Evolutionary conservation across 108 stramenopile species (phyloP), one percentile per base, ranked within the genome.

Genomic region (Pinguiococcus pyrenoidosus): DNA sequence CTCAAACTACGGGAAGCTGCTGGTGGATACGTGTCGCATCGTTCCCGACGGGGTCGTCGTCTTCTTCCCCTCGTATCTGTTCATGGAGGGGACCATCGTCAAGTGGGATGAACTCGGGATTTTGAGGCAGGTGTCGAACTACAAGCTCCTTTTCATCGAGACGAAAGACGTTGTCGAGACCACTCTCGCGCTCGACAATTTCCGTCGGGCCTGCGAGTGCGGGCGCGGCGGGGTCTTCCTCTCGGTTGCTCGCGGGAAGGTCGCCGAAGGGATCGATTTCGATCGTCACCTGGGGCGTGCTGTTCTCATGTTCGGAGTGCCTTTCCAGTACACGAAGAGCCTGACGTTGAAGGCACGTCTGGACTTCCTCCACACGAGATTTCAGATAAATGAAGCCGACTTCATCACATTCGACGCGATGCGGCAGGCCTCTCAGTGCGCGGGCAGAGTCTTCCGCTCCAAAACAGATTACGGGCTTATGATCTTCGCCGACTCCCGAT

Each of bases 91-190:
- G 18, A 78, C 91, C 40, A 76, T 99, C 9, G 71, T 74, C 13
- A 79, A 85, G 54, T 96, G 93, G 96, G 85, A 93, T 60, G 82
- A 85, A 27, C 16, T 44, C 2, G 88, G 89, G 6, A 79, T 91
- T 24, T 64, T 96, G 38, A 64, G 78, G 43, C 79, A 89, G 51
- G 51, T 96, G 39, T 75, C 84, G 24, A 82, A 89, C 45, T 75
- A 83, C 16, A 99, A 99, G 62, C 69, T 99, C 2, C 75, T 99
- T 23, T 99, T 93, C 49, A 87, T 99, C 35, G 96, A 99, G 70
- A 99, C 96, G 9, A 96, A 96, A 56, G 97, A 99, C 74, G 90
- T 99, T 9, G 89, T 96, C 24, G 97, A 96, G 58, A 99, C 97
- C 2, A 95, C 93, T 0, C 54, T 99, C 37, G 93, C 97, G 1